Evolutionary conservation across 1,284 basidiomycete species (phyloP).

Genomic region (Pterula multifida): DNA sequence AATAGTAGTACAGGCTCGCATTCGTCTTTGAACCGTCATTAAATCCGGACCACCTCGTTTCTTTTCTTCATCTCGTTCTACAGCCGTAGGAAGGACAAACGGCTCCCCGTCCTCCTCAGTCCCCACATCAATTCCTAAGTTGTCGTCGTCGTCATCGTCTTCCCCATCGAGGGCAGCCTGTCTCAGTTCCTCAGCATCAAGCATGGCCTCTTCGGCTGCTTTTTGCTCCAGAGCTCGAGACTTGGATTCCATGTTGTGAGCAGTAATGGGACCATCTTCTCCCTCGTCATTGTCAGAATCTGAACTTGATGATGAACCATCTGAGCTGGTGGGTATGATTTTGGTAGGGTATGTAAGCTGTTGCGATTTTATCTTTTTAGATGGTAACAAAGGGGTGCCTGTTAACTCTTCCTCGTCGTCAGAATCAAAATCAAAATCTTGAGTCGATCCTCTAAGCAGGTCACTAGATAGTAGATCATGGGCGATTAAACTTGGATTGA

Average conservation of each 20-base stretch:
- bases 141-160: slow-evolving; percentile 34
- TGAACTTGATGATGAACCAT: slow-evolving; percentile 26
- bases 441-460: slow-evolving; percentile 33
- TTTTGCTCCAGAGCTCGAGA: slow-evolving; percentile 61
- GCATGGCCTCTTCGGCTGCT: slow-evolving; percentile 52
- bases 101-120: slow-evolving; percentile 47
- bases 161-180: slow-evolving; percentile 34
- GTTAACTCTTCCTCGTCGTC: slow-evolving; percentile 45
- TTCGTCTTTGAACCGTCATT: slow-evolving; percentile 76
- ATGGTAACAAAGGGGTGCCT: slow-evolving; percentile 15
- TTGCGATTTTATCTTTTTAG: slow-evolving; percentile 38
- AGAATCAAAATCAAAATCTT: slow-evolving; percentile 60
- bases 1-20: slow-evolving; percentile 80
- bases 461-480: slow-evolving; percentile 18
- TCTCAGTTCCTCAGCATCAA: slow-evolving; percentile 57
- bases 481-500: slow-evolving; percentile 1
- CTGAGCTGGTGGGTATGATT: slow-evolving; percentile 38
- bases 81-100: slow-evolving; percentile 71
- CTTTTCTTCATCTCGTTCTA: slow-evolving; percentile 75
- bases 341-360: slow-evolving; percentile 34
- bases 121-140: slow-evolving; percentile 45
- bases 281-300: slow-evolving; percentile 29
- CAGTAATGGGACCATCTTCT: slow-evolving; percentile 53
- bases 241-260: slow-evolving; percentile 66
- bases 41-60: slow-evolving; percentile 66